phyloP scores from a whole-genome alignment of 345 rosid species.

The Citrus cavaleriei region DNA sequence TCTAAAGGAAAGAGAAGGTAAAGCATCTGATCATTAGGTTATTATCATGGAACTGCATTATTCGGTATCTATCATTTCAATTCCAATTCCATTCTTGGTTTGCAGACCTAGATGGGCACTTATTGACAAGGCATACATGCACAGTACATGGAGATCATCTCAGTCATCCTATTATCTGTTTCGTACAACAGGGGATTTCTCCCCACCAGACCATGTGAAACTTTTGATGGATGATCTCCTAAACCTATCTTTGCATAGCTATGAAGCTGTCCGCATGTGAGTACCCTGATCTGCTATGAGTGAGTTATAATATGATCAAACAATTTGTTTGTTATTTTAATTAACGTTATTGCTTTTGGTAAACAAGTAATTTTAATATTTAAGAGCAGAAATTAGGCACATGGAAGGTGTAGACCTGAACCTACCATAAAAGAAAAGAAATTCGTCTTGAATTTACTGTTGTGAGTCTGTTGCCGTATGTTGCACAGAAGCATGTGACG shows the following conservation, averaged over 20 bases:
- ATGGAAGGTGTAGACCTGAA: neutral
- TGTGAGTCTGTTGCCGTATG: neutral
- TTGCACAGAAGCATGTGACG: neutral
- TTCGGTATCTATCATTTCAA: neutral
- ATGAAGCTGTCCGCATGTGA: slow-evolving; percentile 94
- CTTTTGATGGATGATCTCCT: slow-evolving; percentile 84
- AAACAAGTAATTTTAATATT: neutral
- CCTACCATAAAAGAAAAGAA: neutral
- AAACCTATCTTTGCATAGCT: slow-evolving; percentile 80
- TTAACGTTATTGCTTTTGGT: neutral
- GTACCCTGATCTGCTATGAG: slow-evolving; percentile 30
- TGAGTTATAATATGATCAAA: slow-evolving; percentile 2
- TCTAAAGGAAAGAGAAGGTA: slow-evolving; percentile 93
- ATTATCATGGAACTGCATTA: slow-evolving; percentile 11
- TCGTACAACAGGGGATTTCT: slow-evolving; percentile 70
- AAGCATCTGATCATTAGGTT: slow-evolving; percentile 5
- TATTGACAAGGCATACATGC: slow-evolving; percentile 94
- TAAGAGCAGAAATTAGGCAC: neutral
- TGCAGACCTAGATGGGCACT: slow-evolving; percentile 98
- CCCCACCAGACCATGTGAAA: slow-evolving; percentile 65
- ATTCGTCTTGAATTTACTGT: neutral
- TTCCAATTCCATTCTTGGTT: slow-evolving; percentile 21
- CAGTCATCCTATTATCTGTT: slow-evolving; percentile 89
- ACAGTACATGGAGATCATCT: slow-evolving; percentile 92
- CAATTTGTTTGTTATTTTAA: neutral